Conservation (phyloP, 768 basidiomycete species). For the Mycena indigotica region DNA sequence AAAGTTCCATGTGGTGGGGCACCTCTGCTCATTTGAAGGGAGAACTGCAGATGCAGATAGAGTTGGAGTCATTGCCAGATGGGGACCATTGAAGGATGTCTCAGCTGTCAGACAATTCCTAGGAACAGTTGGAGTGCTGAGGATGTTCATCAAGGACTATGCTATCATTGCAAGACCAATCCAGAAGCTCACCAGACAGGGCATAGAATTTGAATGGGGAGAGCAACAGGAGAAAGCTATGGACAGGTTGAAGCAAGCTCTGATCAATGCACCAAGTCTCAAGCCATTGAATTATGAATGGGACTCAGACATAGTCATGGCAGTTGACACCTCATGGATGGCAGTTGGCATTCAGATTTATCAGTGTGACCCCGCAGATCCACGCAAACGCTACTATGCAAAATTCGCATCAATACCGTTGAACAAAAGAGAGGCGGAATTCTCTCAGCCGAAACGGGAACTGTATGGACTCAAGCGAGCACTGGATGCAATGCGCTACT, state of each 20-base stretch:
- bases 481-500: conserved; percentile 17
- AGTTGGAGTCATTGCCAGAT: conserved; percentile 29
- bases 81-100: conserved; percentile 13
- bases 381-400: conserved; percentile 25
- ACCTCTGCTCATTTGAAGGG: conserved; percentile 38
- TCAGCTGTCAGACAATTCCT: conserved; percentile 32
- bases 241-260: conserved; percentile 28
- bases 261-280: conserved; percentile 28
- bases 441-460: conserved; percentile 44
- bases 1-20: conserved; percentile 33
- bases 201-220: conserved; percentile 8
- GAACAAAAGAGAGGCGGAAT: conserved; percentile 35
- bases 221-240: conserved; percentile 14
- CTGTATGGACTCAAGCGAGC: conserved; percentile 37
- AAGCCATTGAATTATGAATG: conserved; percentile 36
- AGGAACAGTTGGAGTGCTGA: conserved; percentile 28
- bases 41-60: conserved; percentile 25
- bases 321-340: conserved; percentile 39
- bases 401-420: conserved; percentile 41
- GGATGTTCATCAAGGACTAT: conserved; percentile 36
- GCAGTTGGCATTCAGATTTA: conserved; percentile 40
- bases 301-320: conserved; percentile 29
- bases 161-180: conserved; percentile 25
- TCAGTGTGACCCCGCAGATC: conserved; percentile 31
- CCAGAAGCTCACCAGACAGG: not conserved